phyloP scores from a whole-genome alignment of 78 protist species.

The Bigelowiella natans region DNA sequence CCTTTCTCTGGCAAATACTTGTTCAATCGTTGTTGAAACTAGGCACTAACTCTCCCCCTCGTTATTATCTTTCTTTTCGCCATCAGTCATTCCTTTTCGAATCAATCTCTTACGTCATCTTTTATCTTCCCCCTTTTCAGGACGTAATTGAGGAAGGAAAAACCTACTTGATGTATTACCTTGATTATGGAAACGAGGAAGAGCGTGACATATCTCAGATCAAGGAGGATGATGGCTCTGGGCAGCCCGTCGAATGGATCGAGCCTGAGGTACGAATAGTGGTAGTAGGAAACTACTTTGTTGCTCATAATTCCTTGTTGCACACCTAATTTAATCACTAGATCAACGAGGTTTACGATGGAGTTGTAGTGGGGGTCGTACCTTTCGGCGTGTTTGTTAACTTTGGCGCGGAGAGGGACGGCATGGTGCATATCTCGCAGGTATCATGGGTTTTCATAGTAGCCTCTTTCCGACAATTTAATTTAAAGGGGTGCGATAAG shows the following conservation, averaged over 20 bases:
- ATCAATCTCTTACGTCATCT: neutral
- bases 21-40: too few species aligned
- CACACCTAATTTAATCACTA: too few species aligned
- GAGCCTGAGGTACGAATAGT: neutral
- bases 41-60: too few species aligned
- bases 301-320: too few species aligned
- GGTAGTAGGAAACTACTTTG: too few species aligned
- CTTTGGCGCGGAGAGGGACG: neutral
- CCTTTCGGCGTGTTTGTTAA: neutral
- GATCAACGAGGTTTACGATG: neutral
- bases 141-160: neutral
- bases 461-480: too few species aligned
- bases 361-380: neutral
- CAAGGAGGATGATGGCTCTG: neutral
- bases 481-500: too few species aligned
- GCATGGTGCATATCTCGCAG: neutral
- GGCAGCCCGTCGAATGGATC: neutral
- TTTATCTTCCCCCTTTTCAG: neutral
- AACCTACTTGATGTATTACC: neutral
- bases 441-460: too few species aligned
- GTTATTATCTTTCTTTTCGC: too few species aligned
- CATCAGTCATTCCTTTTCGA: too few species aligned
- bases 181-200: neutral
- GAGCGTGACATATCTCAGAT: neutral
- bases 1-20: too few species aligned